A percentile compares a stretch with the other conserved stretches of the same genome.
These are phyloP conservation scores for Coemansia umbellata DNA, from an alignment of 192 early-diverging fungal species.

Conservation along the genomic window DNA sequence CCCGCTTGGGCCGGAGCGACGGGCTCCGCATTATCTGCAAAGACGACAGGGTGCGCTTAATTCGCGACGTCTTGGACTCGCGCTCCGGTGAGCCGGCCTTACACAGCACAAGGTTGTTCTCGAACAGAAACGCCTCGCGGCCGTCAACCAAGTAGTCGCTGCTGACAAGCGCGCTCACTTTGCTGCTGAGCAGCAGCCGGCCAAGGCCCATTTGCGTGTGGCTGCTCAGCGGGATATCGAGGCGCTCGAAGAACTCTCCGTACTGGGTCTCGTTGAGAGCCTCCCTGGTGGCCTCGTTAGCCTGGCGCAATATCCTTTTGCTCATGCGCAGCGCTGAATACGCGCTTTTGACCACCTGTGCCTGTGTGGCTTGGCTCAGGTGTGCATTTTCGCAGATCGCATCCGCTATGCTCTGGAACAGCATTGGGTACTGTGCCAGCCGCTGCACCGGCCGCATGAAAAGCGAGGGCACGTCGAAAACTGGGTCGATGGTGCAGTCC, in stretches of 20 bases:
- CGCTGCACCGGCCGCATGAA: conserved; percentile 49
- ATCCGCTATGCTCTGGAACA: conserved; percentile 43
- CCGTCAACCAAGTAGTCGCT: conserved; percentile 12
- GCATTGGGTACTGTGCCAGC: conserved; percentile 44
- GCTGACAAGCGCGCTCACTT: conserved; percentile 10
- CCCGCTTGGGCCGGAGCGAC: conserved; percentile 10
- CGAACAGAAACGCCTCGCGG: conserved; percentile 34
- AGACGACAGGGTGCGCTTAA: conserved; percentile 41
- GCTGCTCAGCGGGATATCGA: conserved; percentile 12
- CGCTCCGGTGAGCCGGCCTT: not conserved
- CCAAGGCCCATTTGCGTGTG: conserved; percentile 5
- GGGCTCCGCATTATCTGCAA: conserved; percentile 30
- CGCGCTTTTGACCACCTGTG: conserved; percentile 22
- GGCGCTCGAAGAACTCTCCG: conserved; percentile 28
- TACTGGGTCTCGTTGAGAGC: conserved; percentile 20
- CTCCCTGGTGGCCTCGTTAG: conserved; percentile 47
- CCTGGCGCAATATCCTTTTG: conserved; percentile 34
- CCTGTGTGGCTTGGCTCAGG: not conserved
- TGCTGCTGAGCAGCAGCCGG: conserved; percentile 19
- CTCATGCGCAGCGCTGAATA: conserved; percentile 31
- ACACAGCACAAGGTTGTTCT: conserved; percentile 24
- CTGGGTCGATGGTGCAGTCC: conserved; percentile 11
- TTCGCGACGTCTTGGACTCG: conserved; percentile 5
- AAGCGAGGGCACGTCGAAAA: conserved; percentile 34
- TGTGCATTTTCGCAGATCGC: conserved; percentile 20